Percentiles rank a stretch among this genome's conserved stretches.
These are phyloP conservation scores for Collybia sordida DNA, from an alignment of 768 basidiomycete genomes.

Conservation along the genomic window DNA sequence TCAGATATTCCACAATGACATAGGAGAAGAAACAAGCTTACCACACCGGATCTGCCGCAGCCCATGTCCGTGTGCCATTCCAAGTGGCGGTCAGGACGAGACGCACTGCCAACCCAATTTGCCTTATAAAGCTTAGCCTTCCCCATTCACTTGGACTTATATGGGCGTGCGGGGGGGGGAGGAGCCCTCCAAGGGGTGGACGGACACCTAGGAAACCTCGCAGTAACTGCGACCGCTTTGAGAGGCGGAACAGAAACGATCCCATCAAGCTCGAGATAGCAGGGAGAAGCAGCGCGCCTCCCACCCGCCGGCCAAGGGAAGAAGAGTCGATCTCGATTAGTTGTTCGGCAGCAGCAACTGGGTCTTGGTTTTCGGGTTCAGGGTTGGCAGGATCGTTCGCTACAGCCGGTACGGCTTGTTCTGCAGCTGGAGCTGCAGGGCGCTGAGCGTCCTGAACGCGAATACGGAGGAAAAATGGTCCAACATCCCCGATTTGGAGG, in stretches of 20 bases:
- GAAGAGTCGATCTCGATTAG: conserved; percentile 56
- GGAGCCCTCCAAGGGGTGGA: conserved; percentile 18
- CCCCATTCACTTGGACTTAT: conserved; percentile 12
- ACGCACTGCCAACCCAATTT: conserved; percentile 26
- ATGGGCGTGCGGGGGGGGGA: conserved; percentile 15
- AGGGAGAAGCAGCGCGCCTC: conserved; percentile 69
- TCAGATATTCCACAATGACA: neutral
- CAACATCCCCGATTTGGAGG: conserved; percentile 24
- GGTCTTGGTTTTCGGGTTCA: conserved; percentile 32
- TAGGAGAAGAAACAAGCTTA: conserved; percentile 21
- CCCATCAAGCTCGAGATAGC: conserved; percentile 70
- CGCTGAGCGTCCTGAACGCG: conserved; percentile 15
- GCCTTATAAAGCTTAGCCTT: conserved; percentile 21
- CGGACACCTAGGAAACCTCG: conserved; percentile 38
- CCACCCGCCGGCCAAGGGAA: conserved; percentile 64
- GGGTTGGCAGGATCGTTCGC: conserved; percentile 18
- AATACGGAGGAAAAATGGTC: conserved; percentile 35
- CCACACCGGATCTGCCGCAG: conserved; percentile 75
- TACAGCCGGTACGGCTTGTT: conserved; percentile 16
- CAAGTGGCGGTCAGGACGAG: conserved; percentile 47
- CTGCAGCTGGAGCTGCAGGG: neutral
- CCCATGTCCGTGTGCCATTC: conserved; percentile 62
- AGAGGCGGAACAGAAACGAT: conserved; percentile 50
- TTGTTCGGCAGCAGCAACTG: conserved; percentile 51
- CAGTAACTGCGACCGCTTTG: conserved; percentile 41